Evolutionary conservation across 163 green algal species (phyloP).

Genomic region (Scenedesmus sp.): DNA sequence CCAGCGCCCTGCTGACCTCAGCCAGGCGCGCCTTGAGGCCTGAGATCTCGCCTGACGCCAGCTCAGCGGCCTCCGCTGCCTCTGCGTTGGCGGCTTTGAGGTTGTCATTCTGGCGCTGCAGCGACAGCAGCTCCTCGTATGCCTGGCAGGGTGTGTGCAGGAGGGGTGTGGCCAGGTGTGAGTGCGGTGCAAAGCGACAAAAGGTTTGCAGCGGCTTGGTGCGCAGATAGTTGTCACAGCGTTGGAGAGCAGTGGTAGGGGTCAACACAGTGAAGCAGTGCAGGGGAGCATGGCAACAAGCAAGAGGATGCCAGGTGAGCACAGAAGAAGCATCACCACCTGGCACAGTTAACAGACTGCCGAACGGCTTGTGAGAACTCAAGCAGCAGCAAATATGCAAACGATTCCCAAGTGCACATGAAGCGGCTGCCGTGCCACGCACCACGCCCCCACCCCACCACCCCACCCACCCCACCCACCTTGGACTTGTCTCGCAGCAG

Average conservation of each 20-base stretch:
- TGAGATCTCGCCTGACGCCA: background rate
- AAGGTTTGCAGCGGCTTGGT: no score
- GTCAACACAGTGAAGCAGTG: no score
- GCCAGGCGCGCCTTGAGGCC: constrained; percentile 42
- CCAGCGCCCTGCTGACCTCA: constrained; percentile 21
- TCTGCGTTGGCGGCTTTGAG: background rate
- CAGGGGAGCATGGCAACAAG: no score
- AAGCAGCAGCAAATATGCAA: background rate
- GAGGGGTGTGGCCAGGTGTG: no score
- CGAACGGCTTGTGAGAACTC: no score
- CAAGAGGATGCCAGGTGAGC: no score
- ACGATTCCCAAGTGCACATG: background rate
- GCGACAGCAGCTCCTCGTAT: constrained; percentile 39
- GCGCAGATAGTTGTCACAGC: no score
- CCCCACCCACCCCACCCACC: background rate
- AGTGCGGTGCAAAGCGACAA: no score
- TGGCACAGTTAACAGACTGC: no score
- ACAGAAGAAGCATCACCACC: no score
- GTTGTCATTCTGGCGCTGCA: constrained; percentile 17
- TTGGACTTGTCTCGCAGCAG: constrained; percentile 48
- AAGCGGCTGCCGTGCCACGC: background rate
- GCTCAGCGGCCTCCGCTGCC: constrained; percentile 19
- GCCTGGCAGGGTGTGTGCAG: background rate
- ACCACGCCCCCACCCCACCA: background rate
- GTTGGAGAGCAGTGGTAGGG: no score